A percentile compares a stretch with the other conserved stretches of the same genome.
Conservation (phyloP, 2,329 filamentous ascomycete genomes). For the Paraphaeosphaeria minitans region DNA sequence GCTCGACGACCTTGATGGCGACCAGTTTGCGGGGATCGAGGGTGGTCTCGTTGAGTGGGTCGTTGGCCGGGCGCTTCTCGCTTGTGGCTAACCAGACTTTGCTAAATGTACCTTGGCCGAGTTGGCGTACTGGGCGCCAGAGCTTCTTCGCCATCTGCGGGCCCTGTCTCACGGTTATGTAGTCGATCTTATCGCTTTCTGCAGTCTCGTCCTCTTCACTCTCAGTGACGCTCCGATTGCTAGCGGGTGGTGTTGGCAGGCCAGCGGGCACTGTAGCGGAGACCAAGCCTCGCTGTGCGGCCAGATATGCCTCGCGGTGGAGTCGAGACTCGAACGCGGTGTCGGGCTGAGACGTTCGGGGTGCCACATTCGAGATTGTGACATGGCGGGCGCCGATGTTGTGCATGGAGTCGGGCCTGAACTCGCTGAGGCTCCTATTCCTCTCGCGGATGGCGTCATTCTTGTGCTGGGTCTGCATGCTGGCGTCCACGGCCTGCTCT, state of each 20-base stretch:
- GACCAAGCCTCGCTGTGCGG: slow-evolving; percentile 75
- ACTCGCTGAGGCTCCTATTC: slow-evolving; percentile 88
- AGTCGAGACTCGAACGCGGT: slow-evolving; percentile 59
- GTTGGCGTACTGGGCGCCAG: slow-evolving; percentile 78
- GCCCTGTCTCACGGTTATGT: slow-evolving; percentile 54
- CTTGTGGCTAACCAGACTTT: slow-evolving; percentile 90
- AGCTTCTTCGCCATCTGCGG: slow-evolving; percentile 74
- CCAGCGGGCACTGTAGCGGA: slow-evolving; percentile 52
- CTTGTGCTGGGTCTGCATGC: slow-evolving; percentile 36
- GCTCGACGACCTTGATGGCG: slow-evolving; percentile 93
- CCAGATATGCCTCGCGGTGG: slow-evolving; percentile 81
- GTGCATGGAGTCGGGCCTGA: slow-evolving; percentile 73
- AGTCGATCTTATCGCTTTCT: slow-evolving; percentile 50
- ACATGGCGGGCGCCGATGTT: slow-evolving; percentile 71
- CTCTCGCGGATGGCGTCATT: slow-evolving; percentile 60
- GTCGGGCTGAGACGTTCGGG: slow-evolving; percentile 53
- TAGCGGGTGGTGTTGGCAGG: slow-evolving; percentile 78
- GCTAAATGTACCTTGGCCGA: slow-evolving; percentile 95
- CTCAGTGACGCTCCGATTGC: slow-evolving; percentile 61
- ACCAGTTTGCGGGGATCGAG: slow-evolving; percentile 80
- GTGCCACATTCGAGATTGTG: slow-evolving; percentile 61
- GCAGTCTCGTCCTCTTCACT: slow-evolving; percentile 56
- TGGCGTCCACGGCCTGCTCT: slow-evolving; percentile 46
- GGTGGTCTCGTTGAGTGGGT: slow-evolving; percentile 52
- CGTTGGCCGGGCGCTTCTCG: slow-evolving; percentile 58